Percentiles rank a stretch among this genome's conserved stretches.
Conservation (phyloP, 768 basidiomycete genomes). For the Pleurotus citrinopileatus region DNA sequence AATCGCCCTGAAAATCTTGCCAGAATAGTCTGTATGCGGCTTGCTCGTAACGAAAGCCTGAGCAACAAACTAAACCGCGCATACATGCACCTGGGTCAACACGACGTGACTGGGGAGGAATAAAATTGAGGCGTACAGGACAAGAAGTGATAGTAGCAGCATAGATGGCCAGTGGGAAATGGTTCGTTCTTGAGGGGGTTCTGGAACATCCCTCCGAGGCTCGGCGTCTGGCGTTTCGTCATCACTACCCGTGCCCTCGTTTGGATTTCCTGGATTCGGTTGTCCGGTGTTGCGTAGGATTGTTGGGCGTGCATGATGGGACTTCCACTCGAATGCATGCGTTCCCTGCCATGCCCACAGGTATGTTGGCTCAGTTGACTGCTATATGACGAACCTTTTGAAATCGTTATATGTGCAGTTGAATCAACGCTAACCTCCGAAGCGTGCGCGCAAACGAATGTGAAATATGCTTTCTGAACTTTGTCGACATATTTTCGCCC, state of each 20-base stretch:
- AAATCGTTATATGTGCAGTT: no score
- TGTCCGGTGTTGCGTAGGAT: not conserved
- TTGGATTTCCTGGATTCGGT: not conserved
- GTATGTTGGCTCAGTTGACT: not conserved
- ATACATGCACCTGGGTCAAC: not conserved
- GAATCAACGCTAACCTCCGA: not conserved
- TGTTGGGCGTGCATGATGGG: not conserved
- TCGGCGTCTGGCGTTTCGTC: no score
- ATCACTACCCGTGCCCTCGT: no score
- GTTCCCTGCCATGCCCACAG: not conserved
- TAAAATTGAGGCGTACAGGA: not conserved
- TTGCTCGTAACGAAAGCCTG: no score
- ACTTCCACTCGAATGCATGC: conserved; percentile 3
- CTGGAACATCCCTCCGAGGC: no score
- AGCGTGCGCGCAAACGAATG: not conserved
- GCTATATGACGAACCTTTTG: not conserved
- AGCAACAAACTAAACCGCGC: no score
- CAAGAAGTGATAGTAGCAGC: not conserved
- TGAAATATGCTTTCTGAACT: not conserved
- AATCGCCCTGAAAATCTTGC: not conserved
- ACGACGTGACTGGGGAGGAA: no score
- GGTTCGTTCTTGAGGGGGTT: not conserved
- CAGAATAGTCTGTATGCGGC: not conserved
- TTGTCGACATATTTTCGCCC: not conserved
- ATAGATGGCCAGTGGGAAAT: not conserved